These are phyloP conservation scores for Hymenoscyphus salicellus DNA, from an alignment of 2,329 filamentous ascomycete species.

Conservation along the genomic window DNA sequence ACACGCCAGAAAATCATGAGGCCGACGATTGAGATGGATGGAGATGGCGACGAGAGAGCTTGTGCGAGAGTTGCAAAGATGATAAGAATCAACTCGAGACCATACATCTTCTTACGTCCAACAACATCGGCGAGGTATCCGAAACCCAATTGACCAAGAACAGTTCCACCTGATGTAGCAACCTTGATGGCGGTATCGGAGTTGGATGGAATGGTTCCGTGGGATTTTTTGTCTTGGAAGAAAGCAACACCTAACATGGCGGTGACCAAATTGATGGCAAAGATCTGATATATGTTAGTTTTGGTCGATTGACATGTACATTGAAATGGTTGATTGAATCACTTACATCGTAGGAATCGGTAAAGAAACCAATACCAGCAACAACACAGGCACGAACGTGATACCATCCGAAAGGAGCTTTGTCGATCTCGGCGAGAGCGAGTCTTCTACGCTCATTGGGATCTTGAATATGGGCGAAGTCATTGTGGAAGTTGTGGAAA, in stretches of 20 bases:
- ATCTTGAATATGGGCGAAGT: conserved; percentile 55
- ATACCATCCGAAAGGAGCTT: conserved; percentile 80
- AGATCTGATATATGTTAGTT: conserved; percentile 27
- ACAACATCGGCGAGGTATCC: conserved; percentile 74
- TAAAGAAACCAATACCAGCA: conserved; percentile 85
- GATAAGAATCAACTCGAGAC: conserved; percentile 75
- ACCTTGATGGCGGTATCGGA: conserved; percentile 84
- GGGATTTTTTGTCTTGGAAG: conserved; percentile 25
- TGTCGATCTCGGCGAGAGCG: conserved; percentile 78
- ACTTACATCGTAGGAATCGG: conserved; percentile 82
- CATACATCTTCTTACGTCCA: conserved; percentile 75
- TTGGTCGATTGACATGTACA: not conserved
- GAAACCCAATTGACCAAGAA: conserved; percentile 78
- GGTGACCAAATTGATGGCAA: conserved; percentile 34
- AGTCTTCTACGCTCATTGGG: conserved; percentile 75
- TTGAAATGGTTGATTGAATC: conserved; percentile 32
- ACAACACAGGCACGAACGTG: conserved; percentile 75
- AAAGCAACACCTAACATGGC: conserved; percentile 33
- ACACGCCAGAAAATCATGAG: conserved; percentile 79
- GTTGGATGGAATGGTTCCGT: conserved; percentile 58
- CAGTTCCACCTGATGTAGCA: conserved; percentile 77
- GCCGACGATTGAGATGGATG: conserved; percentile 60
- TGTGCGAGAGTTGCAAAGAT: conserved; percentile 76
- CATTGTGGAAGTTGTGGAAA: conserved; percentile 76
- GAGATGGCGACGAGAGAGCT: conserved; percentile 61